A percentile compares a stretch with the other conserved stretches of the same genome.
phyloP scores from a whole-genome alignment of 2,329 filamentous ascomycete genomes.

The Aspergillus chevalieri region DNA sequence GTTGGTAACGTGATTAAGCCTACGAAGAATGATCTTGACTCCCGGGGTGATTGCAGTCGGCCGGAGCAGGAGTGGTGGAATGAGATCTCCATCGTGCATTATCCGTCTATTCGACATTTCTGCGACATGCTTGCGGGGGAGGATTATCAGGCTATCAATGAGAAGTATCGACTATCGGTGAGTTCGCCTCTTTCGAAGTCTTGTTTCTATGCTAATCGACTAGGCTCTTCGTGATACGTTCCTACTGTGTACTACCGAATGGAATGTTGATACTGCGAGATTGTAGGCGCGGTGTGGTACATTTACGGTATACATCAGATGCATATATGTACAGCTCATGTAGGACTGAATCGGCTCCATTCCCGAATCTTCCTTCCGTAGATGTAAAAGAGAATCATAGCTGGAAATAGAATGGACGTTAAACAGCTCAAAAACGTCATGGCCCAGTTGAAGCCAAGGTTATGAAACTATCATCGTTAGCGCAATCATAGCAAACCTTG shows the following conservation, averaged over 20 bases:
- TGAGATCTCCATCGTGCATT: conserved; percentile 60
- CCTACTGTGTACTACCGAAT: conserved; percentile 50
- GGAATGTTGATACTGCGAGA: conserved; percentile 29
- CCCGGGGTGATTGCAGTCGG: conserved; percentile 13
- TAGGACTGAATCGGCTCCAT: conserved; percentile 33
- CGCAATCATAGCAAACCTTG: background rate
- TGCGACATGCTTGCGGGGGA: conserved; percentile 54
- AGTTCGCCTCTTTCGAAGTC: conserved; percentile 6
- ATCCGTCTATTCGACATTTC: conserved; percentile 57
- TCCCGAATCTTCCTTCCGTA: conserved; percentile 36
- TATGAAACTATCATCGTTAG: conserved; percentile 18
- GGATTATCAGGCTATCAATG: conserved; percentile 56
- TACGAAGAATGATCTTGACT: conserved; percentile 14
- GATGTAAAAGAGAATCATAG: conserved; percentile 40
- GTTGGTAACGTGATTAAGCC: conserved; percentile 51
- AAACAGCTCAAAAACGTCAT: conserved; percentile 24
- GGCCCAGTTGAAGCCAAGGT: conserved; percentile 24
- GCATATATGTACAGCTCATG: background rate
- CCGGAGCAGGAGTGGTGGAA: conserved; percentile 46
- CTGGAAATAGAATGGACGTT: conserved; percentile 28
- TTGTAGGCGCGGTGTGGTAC: background rate
- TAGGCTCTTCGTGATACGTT: conserved; percentile 47
- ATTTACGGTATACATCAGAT: background rate
- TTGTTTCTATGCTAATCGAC: background rate
- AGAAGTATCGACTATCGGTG: conserved; percentile 44